Base-by-base conservation (phyloP, 2,329 filamentous ascomycete genomes). In the Sporothrix dimorphospora region DNA sequence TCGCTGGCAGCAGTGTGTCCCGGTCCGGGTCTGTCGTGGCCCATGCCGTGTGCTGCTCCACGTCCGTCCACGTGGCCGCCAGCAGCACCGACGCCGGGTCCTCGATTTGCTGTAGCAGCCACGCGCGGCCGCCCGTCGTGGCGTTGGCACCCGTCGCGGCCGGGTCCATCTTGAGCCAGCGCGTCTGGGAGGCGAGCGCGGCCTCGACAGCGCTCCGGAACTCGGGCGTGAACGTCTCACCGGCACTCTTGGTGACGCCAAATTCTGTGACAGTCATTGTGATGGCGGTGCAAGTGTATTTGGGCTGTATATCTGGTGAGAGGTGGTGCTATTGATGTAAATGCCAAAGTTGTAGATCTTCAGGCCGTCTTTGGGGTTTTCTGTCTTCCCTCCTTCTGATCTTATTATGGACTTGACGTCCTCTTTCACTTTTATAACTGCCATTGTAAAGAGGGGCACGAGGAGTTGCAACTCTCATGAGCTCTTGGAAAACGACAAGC, bases 1-100 rank as follows among this genome's bases (percentile, higher is more conserved):
- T 49, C 4, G 38, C 61, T 14, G n/a, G 34, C 70, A 71, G 34
- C 30, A 71, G n/a, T 3, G 55, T 45, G 6, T 16, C 69, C 12
- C 19, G 8, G 42, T 70, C 42, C 24, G 69, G 69, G 21, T 63
- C 57, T 9, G 42, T 70, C 42, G 42, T 16, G 12, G 69, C 63
- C 84, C 85, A 87, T 67, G 80, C 74, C 63, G 72, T 74, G 72
- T 86, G 84, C 5, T 80, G 80, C 16, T 79, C 80, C 24, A 80
- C 79, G 0, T 81, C 83, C 71, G 81, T 79, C 85, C 85, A 86
- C 12, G 81, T 79, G 21, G 84, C 82, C 4, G 82, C 82, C 74
- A 86, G 79, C 74, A 86, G 78, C n/a, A 83, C 72, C 38, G 77
- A 76, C 2, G 80, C 76, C 12, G 80, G 79, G 70, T 83, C 78